These are phyloP conservation scores for Conringia planisiliqua DNA, from an alignment of 345 rosid species.

Conservation along the genomic window DNA sequence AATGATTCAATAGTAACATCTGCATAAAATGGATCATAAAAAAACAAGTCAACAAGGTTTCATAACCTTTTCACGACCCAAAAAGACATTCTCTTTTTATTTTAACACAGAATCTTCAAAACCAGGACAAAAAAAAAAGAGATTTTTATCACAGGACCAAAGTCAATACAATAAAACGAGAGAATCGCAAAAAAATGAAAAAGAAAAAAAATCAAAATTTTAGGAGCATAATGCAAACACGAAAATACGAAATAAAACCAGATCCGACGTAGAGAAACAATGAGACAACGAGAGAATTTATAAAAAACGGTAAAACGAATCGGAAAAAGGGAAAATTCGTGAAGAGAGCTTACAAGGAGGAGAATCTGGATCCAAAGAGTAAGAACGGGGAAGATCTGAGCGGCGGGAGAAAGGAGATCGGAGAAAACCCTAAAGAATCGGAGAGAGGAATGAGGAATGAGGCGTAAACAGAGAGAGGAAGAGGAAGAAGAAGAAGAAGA, in stretches of 20 bases:
- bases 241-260: neutral
- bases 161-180: neutral
- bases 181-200: too few relatives aligned
- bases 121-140: neutral
- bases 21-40: neutral
- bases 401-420: conserved; percentile 26
- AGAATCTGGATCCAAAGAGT: conserved; percentile 51
- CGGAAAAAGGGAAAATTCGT: neutral
- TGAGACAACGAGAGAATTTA: neutral
- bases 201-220: neutral
- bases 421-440: conserved; percentile 46
- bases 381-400: conserved; percentile 27
- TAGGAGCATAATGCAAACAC: neutral
- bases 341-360: conserved; percentile 50
- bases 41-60: conserved; percentile 20
- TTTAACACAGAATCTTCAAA: neutral
- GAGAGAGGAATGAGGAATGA: conserved; percentile 16
- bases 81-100: neutral
- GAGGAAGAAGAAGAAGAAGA: conserved; percentile 21
- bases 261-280: conserved; percentile 16
- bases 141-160: neutral
- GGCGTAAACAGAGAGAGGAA: conserved; percentile 15
- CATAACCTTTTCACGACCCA: neutral
- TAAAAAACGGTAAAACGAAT: neutral
- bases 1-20: neutral